These are phyloP conservation scores for Sugiyamaella qingdaonensis DNA, from an alignment of 805 yeast species.

Conservation along the genomic window DNA sequence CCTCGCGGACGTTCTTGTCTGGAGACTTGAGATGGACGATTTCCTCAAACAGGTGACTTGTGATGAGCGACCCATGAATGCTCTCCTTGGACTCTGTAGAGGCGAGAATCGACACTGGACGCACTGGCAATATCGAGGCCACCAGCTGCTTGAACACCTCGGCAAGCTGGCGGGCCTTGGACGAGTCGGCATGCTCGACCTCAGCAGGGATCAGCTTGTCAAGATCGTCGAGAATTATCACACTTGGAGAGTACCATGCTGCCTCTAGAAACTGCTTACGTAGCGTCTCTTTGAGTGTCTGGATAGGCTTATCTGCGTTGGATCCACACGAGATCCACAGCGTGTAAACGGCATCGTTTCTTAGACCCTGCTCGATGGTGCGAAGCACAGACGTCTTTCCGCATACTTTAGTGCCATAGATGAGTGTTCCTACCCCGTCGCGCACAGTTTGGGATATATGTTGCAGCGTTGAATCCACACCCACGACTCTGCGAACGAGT, in stretches of 20 bases:
- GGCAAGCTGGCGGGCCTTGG: conserved; percentile 58
- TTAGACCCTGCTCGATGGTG: conserved; percentile 39
- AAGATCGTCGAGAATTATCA: conserved; percentile 71
- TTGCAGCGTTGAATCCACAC: conserved; percentile 46
- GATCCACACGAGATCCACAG: conserved; percentile 52
- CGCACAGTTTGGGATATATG: conserved; percentile 40
- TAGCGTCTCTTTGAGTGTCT: conserved; percentile 43
- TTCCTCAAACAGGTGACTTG: conserved; percentile 68
- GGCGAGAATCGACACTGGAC: conserved; percentile 55
- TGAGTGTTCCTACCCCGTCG: conserved; percentile 45
- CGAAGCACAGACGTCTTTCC: conserved; percentile 66
- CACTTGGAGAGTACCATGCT: conserved; percentile 75
- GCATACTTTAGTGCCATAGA: conserved; percentile 74
- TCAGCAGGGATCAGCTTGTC: conserved; percentile 65
- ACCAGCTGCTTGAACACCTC: conserved; percentile 53
- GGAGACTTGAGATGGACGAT: conserved; percentile 63
- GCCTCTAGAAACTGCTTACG: conserved; percentile 46
- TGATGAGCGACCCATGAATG: conserved; percentile 55
- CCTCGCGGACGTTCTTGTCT: conserved; percentile 53
- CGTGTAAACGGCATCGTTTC: conserved; percentile 40
- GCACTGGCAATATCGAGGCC: conserved; percentile 34
- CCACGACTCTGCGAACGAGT: conserved; percentile 43
- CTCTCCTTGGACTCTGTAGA: conserved; percentile 62
- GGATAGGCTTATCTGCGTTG: conserved; percentile 48
- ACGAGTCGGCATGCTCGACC: conserved; percentile 54